Evolutionary conservation across 352 stramenopile species (phyloP).

Genomic region (Phytophthora pisi): DNA sequence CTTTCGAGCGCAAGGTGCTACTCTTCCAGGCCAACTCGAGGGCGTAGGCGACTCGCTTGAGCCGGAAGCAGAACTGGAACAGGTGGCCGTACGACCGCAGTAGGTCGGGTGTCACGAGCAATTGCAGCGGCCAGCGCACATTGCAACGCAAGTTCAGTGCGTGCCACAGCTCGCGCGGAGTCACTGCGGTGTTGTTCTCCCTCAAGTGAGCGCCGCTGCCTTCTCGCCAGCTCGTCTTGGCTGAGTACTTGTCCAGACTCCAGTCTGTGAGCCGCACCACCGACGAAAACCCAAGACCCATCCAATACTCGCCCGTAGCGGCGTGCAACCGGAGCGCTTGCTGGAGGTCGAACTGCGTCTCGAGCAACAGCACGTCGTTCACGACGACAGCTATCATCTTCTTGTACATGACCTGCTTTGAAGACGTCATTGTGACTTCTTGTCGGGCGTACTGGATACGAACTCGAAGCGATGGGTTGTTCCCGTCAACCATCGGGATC

Average conservation of each 20-base stretch:
- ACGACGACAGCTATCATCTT: conserved; percentile 50
- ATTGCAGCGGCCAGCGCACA: conserved; percentile 69
- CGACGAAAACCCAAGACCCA: conserved; percentile 55
- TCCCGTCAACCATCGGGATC: conserved; percentile 23
- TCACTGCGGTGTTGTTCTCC: conserved; percentile 43
- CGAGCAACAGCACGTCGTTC: conserved; percentile 52
- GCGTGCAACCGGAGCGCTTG: conserved; percentile 46
- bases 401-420: conserved; percentile 56
- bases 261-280: conserved; percentile 47
- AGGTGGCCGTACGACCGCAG: conserved; percentile 68
- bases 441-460: conserved; percentile 58
- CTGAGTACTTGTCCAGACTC: conserved; percentile 61
- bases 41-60: conserved; percentile 75
- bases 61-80: conserved; percentile 81
- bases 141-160: conserved; percentile 54
- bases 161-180: conserved; percentile 65
- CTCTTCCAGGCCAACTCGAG: conserved; percentile 74
- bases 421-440: conserved; percentile 36
- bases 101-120: conserved; percentile 62
- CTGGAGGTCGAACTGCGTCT: conserved; percentile 56
- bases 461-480: conserved; percentile 31
- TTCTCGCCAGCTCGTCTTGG: conserved; percentile 39
- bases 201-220: conserved; percentile 27
- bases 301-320: conserved; percentile 51
- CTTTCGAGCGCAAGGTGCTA: conserved; percentile 39